Conservation (phyloP, 164 flowering plant genomes). For the Buxus sempervirens region DNA sequence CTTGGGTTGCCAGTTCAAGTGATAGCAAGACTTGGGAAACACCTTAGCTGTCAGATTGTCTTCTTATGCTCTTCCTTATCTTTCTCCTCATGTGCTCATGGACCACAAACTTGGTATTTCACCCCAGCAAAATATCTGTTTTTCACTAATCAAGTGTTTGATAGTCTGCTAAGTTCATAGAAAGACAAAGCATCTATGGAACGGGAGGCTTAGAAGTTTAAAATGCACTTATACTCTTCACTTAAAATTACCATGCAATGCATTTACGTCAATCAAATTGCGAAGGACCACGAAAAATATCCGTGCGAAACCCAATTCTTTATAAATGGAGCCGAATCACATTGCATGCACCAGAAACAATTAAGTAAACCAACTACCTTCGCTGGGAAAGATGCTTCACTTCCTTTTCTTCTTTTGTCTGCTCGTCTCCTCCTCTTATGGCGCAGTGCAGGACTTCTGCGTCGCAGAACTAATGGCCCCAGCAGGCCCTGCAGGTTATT, state of each 20-base stretch:
- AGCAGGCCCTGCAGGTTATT: conserved; percentile 55
- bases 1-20: conserved; percentile 4
- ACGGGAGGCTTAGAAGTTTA: no score
- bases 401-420: conserved; percentile 27
- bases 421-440: conserved; percentile 27
- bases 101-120: conserved; percentile 15
- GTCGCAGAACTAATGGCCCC: conserved; percentile 57
- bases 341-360: not conserved
- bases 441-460: conserved; percentile 64
- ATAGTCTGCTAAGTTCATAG: no score
- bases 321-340: conserved; percentile 11
- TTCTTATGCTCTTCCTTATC: conserved; percentile 19
- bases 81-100: conserved; percentile 16
- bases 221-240: not conserved
- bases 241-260: not conserved
- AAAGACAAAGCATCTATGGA: no score
- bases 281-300: not conserved
- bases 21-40: conserved; percentile 13
- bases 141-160: not conserved
- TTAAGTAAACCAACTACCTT: not conserved
- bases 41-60: conserved; percentile 35
- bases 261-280: conserved; percentile 12
- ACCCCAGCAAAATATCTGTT: not conserved
- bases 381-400: conserved; percentile 18
- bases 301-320: not conserved